These are phyloP conservation scores for Stropharia rugosoannulata DNA, from an alignment of 768 basidiomycete genomes.

Conservation along the genomic window DNA sequence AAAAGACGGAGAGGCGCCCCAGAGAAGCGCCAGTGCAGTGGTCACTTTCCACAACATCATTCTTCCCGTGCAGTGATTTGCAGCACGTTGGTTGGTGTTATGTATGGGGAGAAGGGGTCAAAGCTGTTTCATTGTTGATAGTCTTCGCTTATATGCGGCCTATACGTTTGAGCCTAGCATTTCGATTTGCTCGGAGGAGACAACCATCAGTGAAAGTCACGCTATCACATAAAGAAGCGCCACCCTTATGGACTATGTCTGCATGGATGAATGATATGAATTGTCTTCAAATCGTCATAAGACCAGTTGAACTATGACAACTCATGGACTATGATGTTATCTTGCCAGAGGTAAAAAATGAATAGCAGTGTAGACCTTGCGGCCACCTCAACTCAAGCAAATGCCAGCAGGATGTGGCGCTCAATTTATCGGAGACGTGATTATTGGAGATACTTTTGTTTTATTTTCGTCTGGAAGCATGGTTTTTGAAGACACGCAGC, in stretches of 20 bases:
- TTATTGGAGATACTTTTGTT: too few species aligned
- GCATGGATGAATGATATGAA: not conserved
- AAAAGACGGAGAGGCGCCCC: constrained; percentile 18
- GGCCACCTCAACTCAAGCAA: too few species aligned
- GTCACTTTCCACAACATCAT: constrained; percentile 7
- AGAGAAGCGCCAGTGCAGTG: constrained; percentile 15
- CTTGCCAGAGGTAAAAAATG: too few species aligned
- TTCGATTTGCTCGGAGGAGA: not conserved
- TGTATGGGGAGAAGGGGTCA: not conserved
- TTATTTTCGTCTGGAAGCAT: too few species aligned
- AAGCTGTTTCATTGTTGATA: too few species aligned
- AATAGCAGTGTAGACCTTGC: too few species aligned
- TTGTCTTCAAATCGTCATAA: not conserved
- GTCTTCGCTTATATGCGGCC: too few species aligned
- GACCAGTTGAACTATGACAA: not conserved
- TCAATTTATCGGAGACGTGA: too few species aligned
- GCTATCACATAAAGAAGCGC: not conserved
- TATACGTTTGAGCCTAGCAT: not conserved
- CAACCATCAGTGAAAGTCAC: too few species aligned
- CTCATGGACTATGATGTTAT: not conserved
- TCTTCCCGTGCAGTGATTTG: not conserved
- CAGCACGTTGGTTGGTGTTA: not conserved
- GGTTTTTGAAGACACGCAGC: too few species aligned
- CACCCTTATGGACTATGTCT: not conserved
- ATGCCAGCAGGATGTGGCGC: too few species aligned